phyloP scores from a whole-genome alignment of 2,329 filamentous ascomycete genomes.

The Leptosphaerulina australis region DNA sequence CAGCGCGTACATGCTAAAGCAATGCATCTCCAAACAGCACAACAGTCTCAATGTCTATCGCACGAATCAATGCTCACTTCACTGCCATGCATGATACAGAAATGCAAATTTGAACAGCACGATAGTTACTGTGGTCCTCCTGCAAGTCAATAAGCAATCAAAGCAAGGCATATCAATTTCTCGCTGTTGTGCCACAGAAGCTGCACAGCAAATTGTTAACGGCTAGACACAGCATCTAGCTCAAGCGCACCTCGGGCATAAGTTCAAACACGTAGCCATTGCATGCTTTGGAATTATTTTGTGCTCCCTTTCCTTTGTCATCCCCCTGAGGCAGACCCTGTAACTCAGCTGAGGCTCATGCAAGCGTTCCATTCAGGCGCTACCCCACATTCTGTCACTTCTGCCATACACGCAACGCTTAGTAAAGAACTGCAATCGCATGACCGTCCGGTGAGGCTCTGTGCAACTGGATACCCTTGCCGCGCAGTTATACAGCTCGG shows the following conservation, averaged over 20 bases:
- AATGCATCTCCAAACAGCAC: neutral
- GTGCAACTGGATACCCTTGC: constrained; percentile 9
- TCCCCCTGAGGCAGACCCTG: constrained; percentile 12
- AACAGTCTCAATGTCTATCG: neutral
- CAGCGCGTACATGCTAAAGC: neutral
- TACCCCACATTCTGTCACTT: constrained; percentile 36
- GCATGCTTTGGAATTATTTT: constrained; percentile 11
- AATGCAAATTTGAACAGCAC: neutral
- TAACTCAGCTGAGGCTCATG: constrained; percentile 30
- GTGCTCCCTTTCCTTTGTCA: constrained; percentile 7
- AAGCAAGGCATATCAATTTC: constrained; percentile 5
- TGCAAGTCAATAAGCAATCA: constrained; percentile 5
- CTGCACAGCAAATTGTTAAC: constrained; percentile 22
- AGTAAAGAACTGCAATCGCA: constrained; percentile 9
- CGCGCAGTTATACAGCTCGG: constrained; percentile 8
- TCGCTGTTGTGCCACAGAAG: constrained; percentile 24
- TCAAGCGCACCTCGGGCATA: constrained; percentile 12
- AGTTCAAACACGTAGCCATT: constrained; percentile 11
- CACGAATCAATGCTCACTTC: neutral
- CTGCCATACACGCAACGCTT: neutral
- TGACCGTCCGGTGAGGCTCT: constrained; percentile 31
- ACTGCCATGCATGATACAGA: constrained; percentile 8
- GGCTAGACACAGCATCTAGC: constrained; percentile 31
- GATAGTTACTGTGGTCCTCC: neutral
- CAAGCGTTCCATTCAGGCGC: constrained; percentile 16